Percentiles rank a stretch among this genome's conserved stretches.
Evolutionary conservation across 306 rosid genomes (phyloP).

Genomic region (Lotus japonicus): DNA sequence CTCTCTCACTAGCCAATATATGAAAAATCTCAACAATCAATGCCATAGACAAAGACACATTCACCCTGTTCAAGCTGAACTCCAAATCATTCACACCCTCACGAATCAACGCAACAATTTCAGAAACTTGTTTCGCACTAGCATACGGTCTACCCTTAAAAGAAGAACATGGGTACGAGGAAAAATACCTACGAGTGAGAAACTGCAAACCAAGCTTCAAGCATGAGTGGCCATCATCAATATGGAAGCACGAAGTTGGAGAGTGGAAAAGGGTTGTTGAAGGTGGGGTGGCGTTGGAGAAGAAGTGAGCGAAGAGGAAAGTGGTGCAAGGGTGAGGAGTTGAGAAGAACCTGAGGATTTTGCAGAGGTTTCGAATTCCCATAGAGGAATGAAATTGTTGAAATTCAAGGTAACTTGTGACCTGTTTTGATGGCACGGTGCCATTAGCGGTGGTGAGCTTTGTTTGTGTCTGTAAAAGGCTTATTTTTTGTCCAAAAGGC

Average conservation of each 20-base stretch:
- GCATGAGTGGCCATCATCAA: neutral
- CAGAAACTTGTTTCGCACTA: constrained; percentile 29
- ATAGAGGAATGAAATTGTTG: neutral
- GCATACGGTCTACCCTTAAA: constrained; percentile 12
- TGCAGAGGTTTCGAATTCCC: constrained; percentile 27
- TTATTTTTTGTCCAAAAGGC: too few species aligned
- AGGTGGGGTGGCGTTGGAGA: constrained; percentile 18
- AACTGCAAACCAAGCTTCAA: neutral
- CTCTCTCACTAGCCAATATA: constrained; percentile 29
- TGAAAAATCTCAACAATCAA: constrained; percentile 31
- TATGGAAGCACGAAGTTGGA: neutral
- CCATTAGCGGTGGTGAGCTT: neutral
- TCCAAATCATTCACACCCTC: constrained; percentile 42
- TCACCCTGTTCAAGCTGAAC: constrained; percentile 34
- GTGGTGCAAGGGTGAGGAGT: constrained; percentile 13
- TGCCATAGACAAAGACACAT: constrained; percentile 33
- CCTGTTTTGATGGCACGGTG: too few species aligned
- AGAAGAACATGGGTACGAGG: constrained; percentile 25
- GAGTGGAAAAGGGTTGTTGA: constrained; percentile 15
- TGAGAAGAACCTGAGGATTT: constrained; percentile 40
- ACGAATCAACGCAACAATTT: constrained; percentile 38
- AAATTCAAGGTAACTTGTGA: neutral
- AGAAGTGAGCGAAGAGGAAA: constrained; percentile 8
- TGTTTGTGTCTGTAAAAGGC: neutral
- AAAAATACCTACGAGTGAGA: constrained; percentile 11